Conservation (phyloP, 352 stramenopile genomes). For the Phytophthora citrophthora region DNA sequence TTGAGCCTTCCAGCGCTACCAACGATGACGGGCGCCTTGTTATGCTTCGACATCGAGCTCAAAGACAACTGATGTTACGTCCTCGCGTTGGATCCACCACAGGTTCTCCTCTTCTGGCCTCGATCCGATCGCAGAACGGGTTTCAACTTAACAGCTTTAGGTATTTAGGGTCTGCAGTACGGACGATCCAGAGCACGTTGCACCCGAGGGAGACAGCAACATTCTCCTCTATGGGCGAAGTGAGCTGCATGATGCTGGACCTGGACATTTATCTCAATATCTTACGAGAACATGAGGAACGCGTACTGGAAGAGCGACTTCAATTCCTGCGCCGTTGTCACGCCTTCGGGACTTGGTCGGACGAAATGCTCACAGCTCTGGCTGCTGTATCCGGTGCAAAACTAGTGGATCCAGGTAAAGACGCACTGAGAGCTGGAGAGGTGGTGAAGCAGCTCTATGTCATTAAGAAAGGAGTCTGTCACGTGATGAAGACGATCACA, state of each 20-base stretch:
- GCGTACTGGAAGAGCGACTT: constrained; percentile 52
- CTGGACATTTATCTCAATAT: constrained; percentile 56
- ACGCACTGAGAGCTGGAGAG: constrained; percentile 60
- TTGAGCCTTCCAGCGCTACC: constrained; percentile 47
- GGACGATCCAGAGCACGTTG: constrained; percentile 8
- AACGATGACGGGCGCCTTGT: constrained; percentile 44
- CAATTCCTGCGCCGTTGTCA: constrained; percentile 65
- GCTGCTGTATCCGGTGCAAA: constrained; percentile 55
- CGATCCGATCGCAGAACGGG: constrained; percentile 20
- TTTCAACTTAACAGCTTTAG: constrained; percentile 19
- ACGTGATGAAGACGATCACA: constrained; percentile 66
- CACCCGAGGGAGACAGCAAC: constrained; percentile 41
- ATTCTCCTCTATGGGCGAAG: constrained; percentile 59
- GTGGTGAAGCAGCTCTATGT: constrained; percentile 70
- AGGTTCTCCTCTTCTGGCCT: constrained; percentile 10
- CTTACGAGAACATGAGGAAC: constrained; percentile 52
- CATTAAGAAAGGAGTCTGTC: constrained; percentile 73
- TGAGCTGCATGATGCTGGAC: constrained; percentile 62
- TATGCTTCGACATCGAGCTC: constrained; percentile 34
- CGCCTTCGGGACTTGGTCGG: constrained; percentile 64
- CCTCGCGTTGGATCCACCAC: constrained; percentile 19
- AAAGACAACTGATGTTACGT: constrained; percentile 32
- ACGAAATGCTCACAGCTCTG: constrained; percentile 55
- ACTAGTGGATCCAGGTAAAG: constrained; percentile 59
- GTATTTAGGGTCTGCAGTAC: constrained; percentile 6